These are phyloP conservation scores for Exophiala alcalophila DNA, from an alignment of 2,329 filamentous ascomycete genomes.

Conservation along the genomic window DNA sequence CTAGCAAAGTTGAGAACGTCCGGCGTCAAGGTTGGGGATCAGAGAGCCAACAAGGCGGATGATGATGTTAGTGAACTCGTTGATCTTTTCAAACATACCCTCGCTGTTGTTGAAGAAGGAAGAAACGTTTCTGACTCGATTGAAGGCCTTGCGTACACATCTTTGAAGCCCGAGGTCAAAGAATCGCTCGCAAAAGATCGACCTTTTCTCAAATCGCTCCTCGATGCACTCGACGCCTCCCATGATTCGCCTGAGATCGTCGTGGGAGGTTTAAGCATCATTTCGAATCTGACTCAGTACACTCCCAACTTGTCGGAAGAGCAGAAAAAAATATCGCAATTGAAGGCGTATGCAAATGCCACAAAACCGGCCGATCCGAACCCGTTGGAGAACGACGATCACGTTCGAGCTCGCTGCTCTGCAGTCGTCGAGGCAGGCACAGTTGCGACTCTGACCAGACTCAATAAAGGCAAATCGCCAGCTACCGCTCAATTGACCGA, in stretches of 20 bases:
- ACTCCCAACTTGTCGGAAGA: constrained; percentile 77
- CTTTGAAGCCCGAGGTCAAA: constrained; percentile 79
- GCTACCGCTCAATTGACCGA: constrained; percentile 70
- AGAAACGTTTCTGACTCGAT: constrained; percentile 70
- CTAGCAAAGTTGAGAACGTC: constrained; percentile 60
- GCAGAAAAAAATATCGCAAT: constrained; percentile 83
- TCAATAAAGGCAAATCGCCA: constrained; percentile 67
- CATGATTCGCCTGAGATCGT: constrained; percentile 66
- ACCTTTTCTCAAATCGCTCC: constrained; percentile 65
- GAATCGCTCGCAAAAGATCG: constrained; percentile 71
- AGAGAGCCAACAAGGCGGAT: constrained; percentile 39
- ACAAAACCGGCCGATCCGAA: constrained; percentile 64
- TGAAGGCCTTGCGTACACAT: constrained; percentile 89
- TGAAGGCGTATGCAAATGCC: constrained; percentile 91
- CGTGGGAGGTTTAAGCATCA: constrained; percentile 81
- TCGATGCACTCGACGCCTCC: constrained; percentile 48
- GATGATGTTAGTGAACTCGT: constrained; percentile 53
- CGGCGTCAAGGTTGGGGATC: constrained; percentile 32
- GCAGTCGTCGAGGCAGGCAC: constrained; percentile 74
- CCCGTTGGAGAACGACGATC: constrained; percentile 70
- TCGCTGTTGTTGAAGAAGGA: constrained; percentile 36
- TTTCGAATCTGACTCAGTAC: constrained; percentile 81
- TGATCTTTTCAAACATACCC: constrained; percentile 51
- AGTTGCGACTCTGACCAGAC: constrained; percentile 71
- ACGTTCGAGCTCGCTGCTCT: constrained; percentile 72